Evolutionary conservation across 1,284 basidiomycete species (phyloP), one percentile per base, ranked within the genome.

Genomic region (Boletus hoseneyae): DNA sequence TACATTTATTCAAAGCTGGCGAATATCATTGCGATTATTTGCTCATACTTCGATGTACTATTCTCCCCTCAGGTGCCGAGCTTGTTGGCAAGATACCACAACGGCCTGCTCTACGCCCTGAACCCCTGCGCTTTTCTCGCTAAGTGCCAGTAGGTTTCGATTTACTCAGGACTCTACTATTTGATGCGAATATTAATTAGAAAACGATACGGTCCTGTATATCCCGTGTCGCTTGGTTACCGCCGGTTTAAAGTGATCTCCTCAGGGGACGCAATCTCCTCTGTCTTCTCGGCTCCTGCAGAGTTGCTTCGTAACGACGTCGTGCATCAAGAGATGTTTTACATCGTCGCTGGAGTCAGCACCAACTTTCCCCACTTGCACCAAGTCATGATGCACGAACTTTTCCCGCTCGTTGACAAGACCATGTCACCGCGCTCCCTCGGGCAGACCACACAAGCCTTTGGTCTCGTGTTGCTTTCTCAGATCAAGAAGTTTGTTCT

Each of bases 341-440:
- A 51, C 2, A 50, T 57, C 29, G 39, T 61, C 12, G 38, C 58
- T 1, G 62, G 60, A 1, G 33, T 57, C 40, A 48, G 13, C 34
- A 4, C 13, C 37, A 59, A 50, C 25, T 50, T 47, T 6, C 8
- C 37, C 2, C 11, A 35, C 18, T 43, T 65, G 9, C 50, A 63
- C 23, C 25, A 37, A 11, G 51, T 63, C 39, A 54, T 59, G 48
- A 42, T 53, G 27, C 51, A 27, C 27, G 41, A 47, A 2, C 50
- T 66, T 27, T 62, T 52, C 13, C 60, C 62, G 0, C 48, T 66
- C 2, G 41, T 62, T 7, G 61, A 60, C 45, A 61, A 30, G 38
- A 16, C 18, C 3, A 46, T 63, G 32, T 66, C 62, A 0, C 53
- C 19, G 2, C 60, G 47, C 27, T 48, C 44, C 3, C 29, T 66